phyloP scores from a whole-genome alignment of 129 eudicot species.

The Chrysanthemum lavandulifolium region DNA sequence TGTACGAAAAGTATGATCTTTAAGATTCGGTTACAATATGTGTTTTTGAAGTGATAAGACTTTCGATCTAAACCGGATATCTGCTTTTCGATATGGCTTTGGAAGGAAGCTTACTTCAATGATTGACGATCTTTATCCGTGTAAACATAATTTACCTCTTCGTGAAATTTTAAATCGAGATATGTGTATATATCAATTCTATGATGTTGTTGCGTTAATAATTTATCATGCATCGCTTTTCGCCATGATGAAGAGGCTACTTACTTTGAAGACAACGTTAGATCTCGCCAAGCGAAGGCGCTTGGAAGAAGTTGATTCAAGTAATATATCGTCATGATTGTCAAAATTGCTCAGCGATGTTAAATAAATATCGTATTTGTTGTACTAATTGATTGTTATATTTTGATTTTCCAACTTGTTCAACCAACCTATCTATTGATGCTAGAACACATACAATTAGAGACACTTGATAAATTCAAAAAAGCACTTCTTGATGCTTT shows the following conservation, averaged over 20 bases:
- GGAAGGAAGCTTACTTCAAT: slow-evolving; percentile 89
- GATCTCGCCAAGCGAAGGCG: slow-evolving; percentile 79
- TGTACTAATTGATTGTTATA: slow-evolving; percentile 17
- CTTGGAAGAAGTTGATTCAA: slow-evolving; percentile 91
- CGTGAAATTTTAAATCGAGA: background rate
- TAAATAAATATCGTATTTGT: slow-evolving; percentile 17
- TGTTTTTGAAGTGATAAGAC: no score
- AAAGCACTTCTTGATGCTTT: slow-evolving; percentile 73
- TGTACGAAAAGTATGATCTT: no score
- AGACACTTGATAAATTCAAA: slow-evolving; percentile 71
- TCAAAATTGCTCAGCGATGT: slow-evolving; percentile 10
- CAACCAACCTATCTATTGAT: slow-evolving; percentile 77
- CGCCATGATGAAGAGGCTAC: slow-evolving; percentile 92
- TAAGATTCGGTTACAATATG: no score
- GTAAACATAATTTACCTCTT: slow-evolving; percentile 35
- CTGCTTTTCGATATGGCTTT: slow-evolving; percentile 41
- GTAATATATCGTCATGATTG: slow-evolving; percentile 36
- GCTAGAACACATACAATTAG: slow-evolving; percentile 84
- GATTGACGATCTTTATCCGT: slow-evolving; percentile 63
- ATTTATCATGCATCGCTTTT: background rate
- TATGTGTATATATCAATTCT: slow-evolving; percentile 13
- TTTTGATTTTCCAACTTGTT: slow-evolving; percentile 56
- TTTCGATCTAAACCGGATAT: no score
- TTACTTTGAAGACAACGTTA: slow-evolving; percentile 87
- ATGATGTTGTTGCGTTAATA: background rate